These are phyloP conservation scores for Monosporascus sp. DNA, from an alignment of 2,329 filamentous ascomycete species.

Conservation along the genomic window DNA sequence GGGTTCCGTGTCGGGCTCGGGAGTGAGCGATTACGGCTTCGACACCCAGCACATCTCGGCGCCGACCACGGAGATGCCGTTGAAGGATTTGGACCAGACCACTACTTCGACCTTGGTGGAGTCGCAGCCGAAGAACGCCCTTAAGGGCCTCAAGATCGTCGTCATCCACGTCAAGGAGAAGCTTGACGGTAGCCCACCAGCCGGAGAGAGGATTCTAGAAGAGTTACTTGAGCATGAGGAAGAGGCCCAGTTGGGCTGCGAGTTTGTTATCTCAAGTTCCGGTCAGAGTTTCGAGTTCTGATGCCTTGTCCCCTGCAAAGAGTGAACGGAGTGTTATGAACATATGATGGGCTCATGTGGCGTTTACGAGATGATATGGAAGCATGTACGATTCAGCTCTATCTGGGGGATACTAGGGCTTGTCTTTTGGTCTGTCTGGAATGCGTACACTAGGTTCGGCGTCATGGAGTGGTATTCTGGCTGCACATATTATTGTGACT, in stretches of 20 bases:
- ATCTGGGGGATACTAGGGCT: too few species aligned
- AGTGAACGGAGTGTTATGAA: too few species aligned
- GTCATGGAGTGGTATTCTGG: too few species aligned
- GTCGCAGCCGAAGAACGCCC: conserved; percentile 35
- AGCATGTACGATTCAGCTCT: too few species aligned
- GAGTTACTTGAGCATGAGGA: conserved; percentile 65
- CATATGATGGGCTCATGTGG: too few species aligned
- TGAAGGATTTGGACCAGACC: conserved; percentile 31
- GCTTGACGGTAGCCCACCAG: conserved; percentile 62
- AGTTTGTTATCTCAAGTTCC: conserved; percentile 66
- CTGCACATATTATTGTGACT: too few species aligned
- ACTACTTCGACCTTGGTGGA: conserved; percentile 4
- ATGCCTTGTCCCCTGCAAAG: conserved; percentile 3
- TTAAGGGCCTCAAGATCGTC: conserved; percentile 72
- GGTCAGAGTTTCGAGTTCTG: conserved; percentile 57
- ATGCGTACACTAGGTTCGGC: too few species aligned
- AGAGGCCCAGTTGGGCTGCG: conserved; percentile 65
- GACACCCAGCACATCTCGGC: conserved; percentile 41
- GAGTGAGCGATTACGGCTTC: conserved; percentile 10
- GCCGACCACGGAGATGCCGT: conserved; percentile 41
- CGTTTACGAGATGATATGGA: too few species aligned
- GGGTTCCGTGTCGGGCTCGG: conserved; percentile 9
- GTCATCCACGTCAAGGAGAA: conserved; percentile 94
- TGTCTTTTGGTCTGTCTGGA: too few species aligned
- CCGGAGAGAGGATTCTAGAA: conserved; percentile 60